These are phyloP conservation scores for Ophiocordyceps sinensis DNA, from an alignment of 2,329 filamentous ascomycete genomes.

Conservation along the genomic window DNA sequence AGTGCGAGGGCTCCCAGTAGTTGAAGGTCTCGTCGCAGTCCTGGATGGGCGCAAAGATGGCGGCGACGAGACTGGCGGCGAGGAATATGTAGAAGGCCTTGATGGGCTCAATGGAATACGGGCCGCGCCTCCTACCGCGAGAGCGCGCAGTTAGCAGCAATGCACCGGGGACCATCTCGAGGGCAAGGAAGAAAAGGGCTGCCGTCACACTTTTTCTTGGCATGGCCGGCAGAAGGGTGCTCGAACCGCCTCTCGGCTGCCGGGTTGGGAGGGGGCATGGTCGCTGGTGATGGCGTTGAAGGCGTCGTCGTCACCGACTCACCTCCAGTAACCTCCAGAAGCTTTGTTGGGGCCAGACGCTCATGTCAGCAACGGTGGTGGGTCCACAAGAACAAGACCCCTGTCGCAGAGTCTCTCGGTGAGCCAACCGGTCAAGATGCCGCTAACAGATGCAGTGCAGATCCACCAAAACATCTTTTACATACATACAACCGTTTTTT, in stretches of 20 bases:
- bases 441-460: too few species aligned
- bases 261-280: conserved; percentile 24
- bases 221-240: conserved; percentile 34
- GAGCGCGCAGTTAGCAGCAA: background rate
- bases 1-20: conserved; percentile 96
- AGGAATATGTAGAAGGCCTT: conserved; percentile 72
- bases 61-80: conserved; percentile 58
- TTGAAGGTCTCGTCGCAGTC: conserved; percentile 99
- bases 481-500: too few species aligned
- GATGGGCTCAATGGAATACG: conserved; percentile 55
- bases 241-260: conserved; percentile 23
- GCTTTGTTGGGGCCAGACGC: conserved; percentile 1
- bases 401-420: too few species aligned
- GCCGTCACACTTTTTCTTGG: conserved; percentile 32
- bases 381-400: too few species aligned
- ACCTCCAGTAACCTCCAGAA: too few species aligned
- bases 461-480: too few species aligned
- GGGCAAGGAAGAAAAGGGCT: background rate
- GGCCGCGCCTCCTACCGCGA: conserved; percentile 28
- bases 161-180: background rate
- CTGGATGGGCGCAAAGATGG: conserved; percentile 77
- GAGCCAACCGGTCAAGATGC: too few species aligned
- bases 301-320: background rate
- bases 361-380: too few species aligned
- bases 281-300: conserved; percentile 5